Evolutionary conservation across 192 early-diverging fungal genomes (phyloP).

Genomic region (Backusella australiensis): DNA sequence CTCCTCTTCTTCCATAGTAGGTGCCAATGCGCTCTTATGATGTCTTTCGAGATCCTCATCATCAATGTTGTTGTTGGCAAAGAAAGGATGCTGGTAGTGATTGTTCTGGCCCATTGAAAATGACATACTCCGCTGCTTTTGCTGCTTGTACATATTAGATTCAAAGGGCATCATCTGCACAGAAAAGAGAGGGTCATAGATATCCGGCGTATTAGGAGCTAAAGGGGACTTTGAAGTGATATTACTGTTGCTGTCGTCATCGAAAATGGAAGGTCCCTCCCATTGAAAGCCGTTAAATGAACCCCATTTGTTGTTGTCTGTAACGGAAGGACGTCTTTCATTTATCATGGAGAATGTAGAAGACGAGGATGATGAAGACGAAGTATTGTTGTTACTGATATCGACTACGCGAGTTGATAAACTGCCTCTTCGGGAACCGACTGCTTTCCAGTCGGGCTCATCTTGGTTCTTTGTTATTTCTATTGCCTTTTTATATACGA

Average conservation of each 20-base stretch:
- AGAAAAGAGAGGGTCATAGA: background rate
- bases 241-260: background rate
- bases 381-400: background rate
- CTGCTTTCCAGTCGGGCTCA: background rate
- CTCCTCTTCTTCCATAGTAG: slow-evolving; percentile 17
- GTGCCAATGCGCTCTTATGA: background rate
- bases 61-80: slow-evolving; percentile 30
- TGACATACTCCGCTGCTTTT: slow-evolving; percentile 53
- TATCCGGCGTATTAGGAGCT: slow-evolving; percentile 1
- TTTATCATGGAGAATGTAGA: background rate
- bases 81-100: slow-evolving; percentile 16
- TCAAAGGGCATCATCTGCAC: background rate
- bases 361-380: background rate
- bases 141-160: background rate
- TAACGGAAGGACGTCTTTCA: background rate
- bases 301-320: background rate
- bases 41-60: slow-evolving; percentile 12
- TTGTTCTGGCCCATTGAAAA: slow-evolving; percentile 56
- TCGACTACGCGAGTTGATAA: background rate
- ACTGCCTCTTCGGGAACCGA: background rate
- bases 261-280: slow-evolving; percentile 11
- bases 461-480: background rate
- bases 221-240: background rate
- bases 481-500: background rate
- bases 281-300: background rate